These are phyloP conservation scores for Phytopythium mirpurense DNA, from an alignment of 352 stramenopile genomes.

Conservation along the genomic window DNA sequence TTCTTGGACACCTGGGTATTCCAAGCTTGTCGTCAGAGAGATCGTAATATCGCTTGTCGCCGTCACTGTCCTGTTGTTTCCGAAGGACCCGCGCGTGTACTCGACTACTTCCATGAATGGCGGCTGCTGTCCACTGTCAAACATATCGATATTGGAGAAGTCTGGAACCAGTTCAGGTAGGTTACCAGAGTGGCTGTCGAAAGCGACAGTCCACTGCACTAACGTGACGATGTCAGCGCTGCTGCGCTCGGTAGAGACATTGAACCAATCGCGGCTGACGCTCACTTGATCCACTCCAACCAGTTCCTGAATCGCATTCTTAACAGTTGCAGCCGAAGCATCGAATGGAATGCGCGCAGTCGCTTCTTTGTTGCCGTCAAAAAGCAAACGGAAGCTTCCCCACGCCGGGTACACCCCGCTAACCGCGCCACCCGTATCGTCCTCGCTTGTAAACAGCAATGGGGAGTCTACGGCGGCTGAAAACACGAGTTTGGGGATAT, in stretches of 20 bases:
- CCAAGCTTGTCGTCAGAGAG: conserved; percentile 35
- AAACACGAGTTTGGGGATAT: conserved; percentile 48
- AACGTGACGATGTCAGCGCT: conserved; percentile 30
- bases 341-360: conserved; percentile 69
- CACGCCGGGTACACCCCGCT: conserved; percentile 82
- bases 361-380: conserved; percentile 32
- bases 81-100: conserved; percentile 40
- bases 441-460: conserved; percentile 34
- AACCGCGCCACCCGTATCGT: conserved; percentile 49
- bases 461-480: conserved; percentile 17
- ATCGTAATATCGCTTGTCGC: conserved; percentile 48
- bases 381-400: conserved; percentile 74
- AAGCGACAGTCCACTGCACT: conserved; percentile 73
- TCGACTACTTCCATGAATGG: conserved; percentile 52
- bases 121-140: conserved; percentile 40
- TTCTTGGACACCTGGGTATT: conserved; percentile 68
- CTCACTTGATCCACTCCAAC: conserved; percentile 71
- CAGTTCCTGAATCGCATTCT: conserved; percentile 75
- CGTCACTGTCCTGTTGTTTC: conserved; percentile 65
- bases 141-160: conserved; percentile 27
- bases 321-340: conserved; percentile 35
- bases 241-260: conserved; percentile 36
- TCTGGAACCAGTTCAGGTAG: conserved; percentile 42
- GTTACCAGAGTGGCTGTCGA: conserved; percentile 45
- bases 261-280: conserved; percentile 73